Conservation (phyloP, 768 basidiomycete genomes). For the Filobasidium floriforme region DNA sequence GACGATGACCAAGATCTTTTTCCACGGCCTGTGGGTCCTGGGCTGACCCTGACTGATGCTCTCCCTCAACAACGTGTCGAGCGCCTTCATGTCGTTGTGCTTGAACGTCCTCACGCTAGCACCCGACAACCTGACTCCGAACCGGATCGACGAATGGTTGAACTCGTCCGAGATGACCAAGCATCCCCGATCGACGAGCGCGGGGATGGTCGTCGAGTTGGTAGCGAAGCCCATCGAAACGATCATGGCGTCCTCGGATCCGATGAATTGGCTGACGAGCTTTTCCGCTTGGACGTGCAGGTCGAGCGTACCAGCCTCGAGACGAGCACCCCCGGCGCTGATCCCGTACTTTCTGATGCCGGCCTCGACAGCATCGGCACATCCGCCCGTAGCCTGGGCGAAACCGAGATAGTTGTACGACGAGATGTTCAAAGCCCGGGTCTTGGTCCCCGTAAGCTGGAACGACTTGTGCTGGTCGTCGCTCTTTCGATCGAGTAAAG, state of each 20-base stretch:
- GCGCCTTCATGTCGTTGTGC: conserved; percentile 82
- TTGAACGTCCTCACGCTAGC: conserved; percentile 89
- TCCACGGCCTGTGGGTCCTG: conserved; percentile 97
- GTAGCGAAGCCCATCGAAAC: conserved; percentile 63
- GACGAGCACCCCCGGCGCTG: conserved; percentile 64
- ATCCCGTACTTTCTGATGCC: conserved; percentile 73
- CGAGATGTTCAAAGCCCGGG: conserved; percentile 88
- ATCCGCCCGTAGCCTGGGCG: conserved; percentile 83
- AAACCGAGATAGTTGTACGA: conserved; percentile 99
- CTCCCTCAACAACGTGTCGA: conserved; percentile 76
- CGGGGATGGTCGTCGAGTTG: conserved; percentile 70
- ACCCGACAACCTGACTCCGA: conserved; percentile 79
- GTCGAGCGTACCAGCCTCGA: conserved; percentile 80
- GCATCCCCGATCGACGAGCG: conserved; percentile 79
- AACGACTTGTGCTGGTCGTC: conserved; percentile 73
- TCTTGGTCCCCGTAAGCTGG: conserved; percentile 61
- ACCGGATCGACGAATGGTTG: conserved; percentile 91
- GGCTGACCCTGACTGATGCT: conserved; percentile 95
- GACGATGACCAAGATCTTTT: conserved; percentile 89
- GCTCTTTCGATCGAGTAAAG: conserved; percentile 73
- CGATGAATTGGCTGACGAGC: conserved; percentile 81
- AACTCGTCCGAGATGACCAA: conserved; percentile 94
- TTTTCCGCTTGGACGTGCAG: conserved; percentile 72
- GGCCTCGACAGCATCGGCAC: conserved; percentile 88
- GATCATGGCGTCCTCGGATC: conserved; percentile 80